Evolutionary conservation across 2,329 filamentous ascomycete genomes (phyloP), one percentile per base, ranked within the genome.

Genomic region (Clonostachys solani): DNA sequence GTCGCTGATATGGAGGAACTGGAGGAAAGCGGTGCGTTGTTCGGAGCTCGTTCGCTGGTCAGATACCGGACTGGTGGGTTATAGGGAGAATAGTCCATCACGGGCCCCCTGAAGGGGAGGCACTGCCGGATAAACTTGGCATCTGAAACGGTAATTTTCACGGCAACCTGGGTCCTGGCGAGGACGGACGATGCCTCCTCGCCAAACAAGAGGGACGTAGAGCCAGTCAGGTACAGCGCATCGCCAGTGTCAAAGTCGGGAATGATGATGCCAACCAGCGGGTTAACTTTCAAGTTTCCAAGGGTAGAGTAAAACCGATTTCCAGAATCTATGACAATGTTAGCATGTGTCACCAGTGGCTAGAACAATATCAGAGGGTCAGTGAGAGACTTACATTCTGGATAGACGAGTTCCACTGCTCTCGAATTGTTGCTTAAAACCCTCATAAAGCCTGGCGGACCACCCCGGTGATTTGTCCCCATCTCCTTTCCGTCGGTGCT

Each of bases 401-500:
- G 90, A 64, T 89, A 95, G 4, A 86, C 73, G 13, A 95, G 63
- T 4, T 80, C 72, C 2, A 72, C 54, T 0, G 62, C 59, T 5
- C 55, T 64, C 2, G 68, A 69, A 19, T 72, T 65, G 48, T 87
- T 84, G 17, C 75, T 78, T 2, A 84, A 61, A 9, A 92, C 72
- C 19, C 89, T 78, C 17, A 92, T 69, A 58, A 95, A 92, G 0
- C 89, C 90, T 1, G 75, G 72, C 2, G 83, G 75, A 0, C 90
- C 90, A 36, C 90, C 90, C 6, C 90, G 81, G 56, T 89, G 81
- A 59, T 95, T 95, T 7, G 85, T 88, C 62, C 95, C 89, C 89
- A 95, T 95, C 47, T 82, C 81, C 13, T 69, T 63, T 13, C 79
- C 75, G 56, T 86, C 75, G 1, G 78, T 78, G 17, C 81, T 87